Base-by-base conservation (phyloP, 345 rosid species). In the Physaria fendleri region DNA sequence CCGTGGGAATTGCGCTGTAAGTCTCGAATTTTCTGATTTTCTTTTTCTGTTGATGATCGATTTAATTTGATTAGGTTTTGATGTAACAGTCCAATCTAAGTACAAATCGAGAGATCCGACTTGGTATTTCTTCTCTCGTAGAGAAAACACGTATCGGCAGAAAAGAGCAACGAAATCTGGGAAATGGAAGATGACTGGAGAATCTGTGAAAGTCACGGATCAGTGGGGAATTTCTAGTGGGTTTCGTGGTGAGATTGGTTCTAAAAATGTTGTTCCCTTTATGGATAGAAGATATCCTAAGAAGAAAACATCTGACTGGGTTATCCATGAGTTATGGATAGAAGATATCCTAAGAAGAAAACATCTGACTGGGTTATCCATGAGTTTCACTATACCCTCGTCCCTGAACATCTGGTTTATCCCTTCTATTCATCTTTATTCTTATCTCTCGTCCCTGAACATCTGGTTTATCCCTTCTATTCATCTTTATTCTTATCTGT, bases 111-210 rank as follows among this genome's bases (percentile, higher is more conserved):
- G 34, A 9, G 84, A 75, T 9, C 53, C 14, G 1, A 15, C 56
- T 11, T 81, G 80, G 80, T 65, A 59, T 23, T 77, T 77, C 62
- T 76, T 75, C 46, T 54, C 52, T 14, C 41, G 45, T 2, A 62
- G 29, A 10, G 66, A 49, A 5, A 34, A 22, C 32, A 73, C 62
- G 71, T 47, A 45, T n/a, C 64, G 68, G 10, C 55, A 60, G 30
- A 69, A 58, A 30, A 63, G 87, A 39, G 58, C 18, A 17, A 78
- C 81, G 0, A 12, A 0, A 3, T 22, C 42, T 22, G 85, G 88
- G 0, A 51, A 18, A n/a, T 82, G 84, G 84, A 79, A 76, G 38
- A 10, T 67, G 6, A 79, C 79, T 0, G 87, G 87, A 23, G 55
- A 18, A 0, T 0, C 40, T 20, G 20, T 2, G 0, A 11, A 43